Conservation (phyloP, 805 yeast species). For the Suhomyces prunicola region DNA sequence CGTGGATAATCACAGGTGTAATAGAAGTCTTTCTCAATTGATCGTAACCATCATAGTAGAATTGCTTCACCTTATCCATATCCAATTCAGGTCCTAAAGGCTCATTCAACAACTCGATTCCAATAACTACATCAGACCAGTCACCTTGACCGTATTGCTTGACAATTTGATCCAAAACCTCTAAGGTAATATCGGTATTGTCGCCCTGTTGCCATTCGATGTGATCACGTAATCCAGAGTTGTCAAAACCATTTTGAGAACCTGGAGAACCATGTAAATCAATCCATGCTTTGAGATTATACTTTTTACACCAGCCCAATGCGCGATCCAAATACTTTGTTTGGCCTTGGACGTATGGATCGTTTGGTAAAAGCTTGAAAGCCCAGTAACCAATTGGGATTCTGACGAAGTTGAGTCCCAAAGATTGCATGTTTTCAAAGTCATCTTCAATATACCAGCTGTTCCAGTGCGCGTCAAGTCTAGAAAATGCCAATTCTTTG, state of each 20-base stretch:
- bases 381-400: slow-evolving; percentile 98
- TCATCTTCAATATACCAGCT: slow-evolving; percentile 75
- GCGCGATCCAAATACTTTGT: slow-evolving; percentile 70
- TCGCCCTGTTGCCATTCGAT: slow-evolving; percentile 53
- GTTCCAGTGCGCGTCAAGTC: slow-evolving; percentile 71
- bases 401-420: slow-evolving; percentile 81
- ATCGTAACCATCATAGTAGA: slow-evolving; percentile 60
- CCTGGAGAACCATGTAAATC: slow-evolving; percentile 84
- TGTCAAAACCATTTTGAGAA: slow-evolving; percentile 85
- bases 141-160: slow-evolving; percentile 60
- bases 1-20: slow-evolving; percentile 66
- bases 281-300: slow-evolving; percentile 65
- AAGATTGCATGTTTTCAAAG: slow-evolving; percentile 52
- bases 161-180: slow-evolving; percentile 53
- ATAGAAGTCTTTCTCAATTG: slow-evolving; percentile 53
- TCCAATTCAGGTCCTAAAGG: slow-evolving; percentile 75
- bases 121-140: slow-evolving; percentile 71
- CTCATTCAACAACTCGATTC: slow-evolving; percentile 84
- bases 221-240: slow-evolving; percentile 78
- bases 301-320: slow-evolving; percentile 60
- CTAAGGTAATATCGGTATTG: slow-evolving; percentile 52
- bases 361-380: slow-evolving; percentile 54
- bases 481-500: slow-evolving; percentile 46
- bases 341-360: slow-evolving; percentile 89
- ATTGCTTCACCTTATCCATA: slow-evolving; percentile 55